These are phyloP conservation scores for Lepidium sativum DNA, from an alignment of 345 rosid genomes.

Conservation along the genomic window DNA sequence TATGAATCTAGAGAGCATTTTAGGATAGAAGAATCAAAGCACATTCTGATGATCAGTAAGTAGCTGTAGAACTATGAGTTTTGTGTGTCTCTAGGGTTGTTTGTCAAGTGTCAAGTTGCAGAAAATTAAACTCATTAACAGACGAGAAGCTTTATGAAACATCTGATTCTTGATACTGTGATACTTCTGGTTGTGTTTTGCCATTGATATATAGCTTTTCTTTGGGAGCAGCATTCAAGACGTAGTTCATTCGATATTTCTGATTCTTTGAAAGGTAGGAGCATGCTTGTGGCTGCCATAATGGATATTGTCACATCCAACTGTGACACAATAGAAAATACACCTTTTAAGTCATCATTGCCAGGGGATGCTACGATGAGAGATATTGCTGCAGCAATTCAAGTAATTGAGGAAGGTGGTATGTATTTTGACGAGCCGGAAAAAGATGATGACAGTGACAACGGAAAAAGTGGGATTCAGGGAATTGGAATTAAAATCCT, in stretches of 20 bases:
- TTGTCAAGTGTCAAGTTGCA: constrained; percentile 6
- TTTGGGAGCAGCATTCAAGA: constrained; percentile 94
- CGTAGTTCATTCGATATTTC: constrained; percentile 93
- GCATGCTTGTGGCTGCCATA: constrained; percentile 98
- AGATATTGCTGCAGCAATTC: constrained; percentile 83
- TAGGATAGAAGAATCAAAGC: background rate
- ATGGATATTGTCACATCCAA: constrained; percentile 96
- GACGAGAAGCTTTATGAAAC: background rate
- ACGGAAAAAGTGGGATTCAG: constrained; percentile 64
- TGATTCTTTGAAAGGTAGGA: constrained; percentile 99
- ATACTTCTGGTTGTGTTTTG: constrained; percentile 41
- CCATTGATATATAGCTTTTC: constrained; percentile 72
- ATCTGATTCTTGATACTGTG: constrained; percentile 21
- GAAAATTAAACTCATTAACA: background rate
- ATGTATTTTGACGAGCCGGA: constrained; percentile 57
- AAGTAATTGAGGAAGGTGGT: constrained; percentile 93
- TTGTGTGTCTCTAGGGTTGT: background rate
- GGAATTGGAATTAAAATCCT: constrained; percentile 93
- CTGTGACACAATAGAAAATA: constrained; percentile 52
- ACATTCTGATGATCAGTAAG: background rate
- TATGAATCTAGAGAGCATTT: background rate
- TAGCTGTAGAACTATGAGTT: background rate
- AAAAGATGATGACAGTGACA: constrained; percentile 52
- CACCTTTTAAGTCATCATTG: constrained; percentile 47
- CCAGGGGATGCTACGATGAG: constrained; percentile 73